A percentile compares a stretch with the other conserved stretches of the same genome.
Conservation (phyloP, 202 grass and related monocot genomes). For the Schoenoplectus tabernaemontani region DNA sequence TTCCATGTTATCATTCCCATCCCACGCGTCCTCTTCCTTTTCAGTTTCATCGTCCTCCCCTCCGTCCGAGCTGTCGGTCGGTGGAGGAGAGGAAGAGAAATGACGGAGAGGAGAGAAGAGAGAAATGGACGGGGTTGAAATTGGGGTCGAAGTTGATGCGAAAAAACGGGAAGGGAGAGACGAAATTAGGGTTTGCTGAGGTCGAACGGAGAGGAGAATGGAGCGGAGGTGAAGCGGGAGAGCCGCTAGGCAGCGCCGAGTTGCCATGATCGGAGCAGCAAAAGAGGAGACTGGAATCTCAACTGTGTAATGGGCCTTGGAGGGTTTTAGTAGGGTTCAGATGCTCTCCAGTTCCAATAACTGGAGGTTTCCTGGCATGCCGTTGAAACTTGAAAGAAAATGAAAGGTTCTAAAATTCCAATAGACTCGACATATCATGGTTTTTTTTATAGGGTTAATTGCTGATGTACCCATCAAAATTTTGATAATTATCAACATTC, state of each 20-base stretch:
- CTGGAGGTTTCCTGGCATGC: neutral
- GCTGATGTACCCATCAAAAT: too few species aligned
- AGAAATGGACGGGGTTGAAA: neutral
- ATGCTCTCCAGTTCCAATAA: neutral
- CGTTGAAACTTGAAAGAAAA: neutral
- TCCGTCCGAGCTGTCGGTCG: conserved; percentile 35
- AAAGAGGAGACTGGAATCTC: too few species aligned
- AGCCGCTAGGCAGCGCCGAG: conserved; percentile 52
- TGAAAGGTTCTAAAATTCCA: neutral
- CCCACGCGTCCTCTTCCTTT: conserved; percentile 37
- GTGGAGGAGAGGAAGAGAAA: conserved; percentile 23
- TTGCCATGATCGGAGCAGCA: conserved; percentile 48
- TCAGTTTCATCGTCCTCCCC: conserved; percentile 46
- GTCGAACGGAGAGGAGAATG: conserved; percentile 16
- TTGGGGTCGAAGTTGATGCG: neutral
- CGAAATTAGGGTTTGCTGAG: conserved; percentile 1
- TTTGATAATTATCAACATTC: too few species aligned
- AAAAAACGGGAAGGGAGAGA: conserved; percentile 5
- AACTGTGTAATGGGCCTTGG: neutral
- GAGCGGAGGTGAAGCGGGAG: conserved; percentile 35
- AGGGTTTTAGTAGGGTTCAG: conserved; percentile 20
- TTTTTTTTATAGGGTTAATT: too few species aligned
- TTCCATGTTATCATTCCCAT: conserved; percentile 34
- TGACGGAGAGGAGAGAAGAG: neutral
- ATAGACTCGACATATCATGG: too few species aligned